A percentile compares a stretch with the other conserved stretches of the same genome.
Evolutionary conservation across 306 rosid genomes (phyloP).

Genomic region (Vigna nakashimae): DNA sequence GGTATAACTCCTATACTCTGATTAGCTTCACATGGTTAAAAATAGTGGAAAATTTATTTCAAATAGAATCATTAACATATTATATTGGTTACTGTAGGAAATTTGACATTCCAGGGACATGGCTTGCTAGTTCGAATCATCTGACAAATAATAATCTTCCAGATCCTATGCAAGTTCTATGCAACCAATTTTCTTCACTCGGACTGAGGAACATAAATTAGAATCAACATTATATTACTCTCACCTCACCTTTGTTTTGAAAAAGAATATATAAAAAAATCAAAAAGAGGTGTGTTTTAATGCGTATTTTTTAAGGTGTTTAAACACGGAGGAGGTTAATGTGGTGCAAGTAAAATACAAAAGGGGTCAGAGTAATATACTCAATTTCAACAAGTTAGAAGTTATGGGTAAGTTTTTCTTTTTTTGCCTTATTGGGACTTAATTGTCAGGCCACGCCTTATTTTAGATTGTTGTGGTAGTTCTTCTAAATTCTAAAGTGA

Average conservation of each 20-base stretch:
- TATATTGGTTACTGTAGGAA: conserved; percentile 36
- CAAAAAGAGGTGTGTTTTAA: background rate
- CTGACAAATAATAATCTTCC: conserved; percentile 32
- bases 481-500: conserved; percentile 23
- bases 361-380: conserved; percentile 20
- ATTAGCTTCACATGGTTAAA: conserved; percentile 29
- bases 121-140: conserved; percentile 30
- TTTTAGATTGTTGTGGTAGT: background rate
- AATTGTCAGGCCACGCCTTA: conserved; percentile 17
- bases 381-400: conserved; percentile 6
- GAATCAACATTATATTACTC: conserved; percentile 31
- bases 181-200: conserved; percentile 38
- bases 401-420: conserved; percentile 17
- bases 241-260: conserved; percentile 17
- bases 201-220: conserved; percentile 38
- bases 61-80: conserved; percentile 8
- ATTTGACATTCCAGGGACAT: conserved; percentile 40
- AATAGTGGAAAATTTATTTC: background rate
- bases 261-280: background rate
- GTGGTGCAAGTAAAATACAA: conserved; percentile 9
- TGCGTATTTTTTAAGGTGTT: conserved; percentile 4
- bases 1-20: conserved; percentile 47
- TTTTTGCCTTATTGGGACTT: conserved; percentile 6
- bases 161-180: conserved; percentile 44
- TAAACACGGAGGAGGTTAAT: conserved; percentile 4